Evolutionary conservation across 306 rosid genomes (phyloP), one percentile per base, ranked within the genome.

Genomic region (Vigna trinervia): DNA sequence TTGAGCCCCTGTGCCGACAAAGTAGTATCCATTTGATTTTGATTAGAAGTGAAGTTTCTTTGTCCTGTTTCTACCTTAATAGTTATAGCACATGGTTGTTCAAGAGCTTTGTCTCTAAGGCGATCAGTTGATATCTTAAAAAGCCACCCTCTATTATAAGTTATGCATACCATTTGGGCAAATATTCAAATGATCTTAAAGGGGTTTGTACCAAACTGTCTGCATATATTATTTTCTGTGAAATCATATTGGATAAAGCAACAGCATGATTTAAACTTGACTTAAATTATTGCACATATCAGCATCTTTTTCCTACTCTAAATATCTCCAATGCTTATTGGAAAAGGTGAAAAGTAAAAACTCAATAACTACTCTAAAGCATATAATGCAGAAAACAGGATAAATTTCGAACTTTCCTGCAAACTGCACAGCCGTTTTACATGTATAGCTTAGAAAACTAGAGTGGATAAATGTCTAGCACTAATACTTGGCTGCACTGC

Each of bases 241-340:
- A 50, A 34, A 50, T 32, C 51, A 50, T 47, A 47, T 62, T 12
- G 73, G 76, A 57, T 43, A 78, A 78, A 69, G 76, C 28, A 46
- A 47, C 45, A 68, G 30, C 82, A 68, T 69, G 52, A 57, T 57
- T 47, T 20, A 20, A 68, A 78, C 76, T 12, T 56, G 41, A 69
- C 77, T 58, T 58, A 51, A 39, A 79, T 62, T 79, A 71, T 71
- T 79, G 66, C 51, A 62, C 5, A 36, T 51, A 54, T 54, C 64
- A 36, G 41, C 47, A 38, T 51, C 67, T 39, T 36, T 61, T 66
- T 69, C 22, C 53, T 59, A 41, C 71, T 78, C 76, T 12, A 46
- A 28, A 69, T 14, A 34, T 78, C 62, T 58, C 70, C 51, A 14
- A 22, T 59, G 43, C 34, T 38, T 46, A 69, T 46, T 46, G 56